Base-by-base conservation (phyloP, 2,329 filamentous ascomycete species). In the Claviceps fusiformis region DNA sequence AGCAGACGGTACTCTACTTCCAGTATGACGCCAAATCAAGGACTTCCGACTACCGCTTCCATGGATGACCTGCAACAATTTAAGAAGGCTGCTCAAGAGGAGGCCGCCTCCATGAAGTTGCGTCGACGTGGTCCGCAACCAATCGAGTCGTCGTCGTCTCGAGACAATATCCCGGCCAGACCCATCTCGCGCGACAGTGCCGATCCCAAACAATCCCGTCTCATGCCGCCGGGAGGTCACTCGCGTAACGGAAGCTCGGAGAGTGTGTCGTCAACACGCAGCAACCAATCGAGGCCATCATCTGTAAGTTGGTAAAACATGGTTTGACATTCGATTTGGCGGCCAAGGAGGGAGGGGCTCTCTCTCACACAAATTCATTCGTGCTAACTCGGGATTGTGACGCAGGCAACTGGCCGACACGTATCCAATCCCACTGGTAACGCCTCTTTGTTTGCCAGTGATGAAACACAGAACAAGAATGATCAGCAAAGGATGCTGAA, bases 71-170 rank as follows among this genome's bases (percentile, higher is more conserved):
- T 83, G 65, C 79, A 83, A 55, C 65, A 89, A 57, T 74, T 77
- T 62, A 81, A 75, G 56, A 74, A 76, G 55, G 68, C 75, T 31
- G 67, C 72, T n/a, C 70, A 80, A 19, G 89, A 92, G 33, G 78
- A 86, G 41, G 80, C 83, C 10, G 89, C n/a, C n/a, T n/a, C n/a
- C n/a, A n/a, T 86, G 70, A 80, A 88, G 65, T 86, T 90, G 70
- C 80, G 90, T 62, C 82, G 90, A 65, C 83, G 90, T 61, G 96
- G 90, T 70, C 80, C 95, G 72, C 88, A 88, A 60, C 85, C 82
- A 19, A 69, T 79, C 57, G 76, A 81, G 29, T 59, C 60, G 27
- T 59, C 60, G n/a, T n/a, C n/a, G n/a, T n/a, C n/a, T 24, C 53
- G 59, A 31, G 63, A 68, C 29, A 54, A 60, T 17, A 53, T 58